A percentile compares a stretch with the other conserved stretches of the same genome.
phyloP scores from a whole-genome alignment of 2,329 filamentous ascomycete species.

The Trichoderma atrobrunneum region DNA sequence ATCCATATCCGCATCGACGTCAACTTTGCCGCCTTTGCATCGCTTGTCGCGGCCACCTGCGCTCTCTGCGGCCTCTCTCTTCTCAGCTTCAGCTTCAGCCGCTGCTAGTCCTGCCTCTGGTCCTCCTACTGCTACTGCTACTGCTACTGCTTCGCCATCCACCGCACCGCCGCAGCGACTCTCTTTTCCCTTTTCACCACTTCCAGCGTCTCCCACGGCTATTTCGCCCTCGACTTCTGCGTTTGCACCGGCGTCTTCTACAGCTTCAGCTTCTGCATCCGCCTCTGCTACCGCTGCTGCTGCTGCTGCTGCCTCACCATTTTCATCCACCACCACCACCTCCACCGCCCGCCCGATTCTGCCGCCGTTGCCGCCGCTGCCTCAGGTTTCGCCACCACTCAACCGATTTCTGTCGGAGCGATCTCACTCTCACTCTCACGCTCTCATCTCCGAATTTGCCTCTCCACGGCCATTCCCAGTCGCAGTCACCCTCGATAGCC shows the following conservation, averaged over 20 bases:
- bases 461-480: neutral
- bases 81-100: neutral
- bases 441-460: neutral
- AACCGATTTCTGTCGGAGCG: constrained; percentile 22
- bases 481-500: neutral
- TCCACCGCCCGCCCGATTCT: constrained; percentile 3
- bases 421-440: neutral
- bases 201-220: neutral
- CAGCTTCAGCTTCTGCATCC: neutral
- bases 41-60: neutral
- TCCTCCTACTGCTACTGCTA: neutral
- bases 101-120: neutral
- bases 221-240: neutral
- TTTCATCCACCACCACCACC: neutral
- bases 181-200: neutral
- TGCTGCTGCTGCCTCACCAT: neutral
- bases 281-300: neutral
- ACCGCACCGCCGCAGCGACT: neutral
- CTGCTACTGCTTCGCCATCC: neutral
- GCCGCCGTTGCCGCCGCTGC: constrained; percentile 14
- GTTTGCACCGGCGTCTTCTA: neutral
- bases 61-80: neutral
- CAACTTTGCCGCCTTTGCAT: neutral
- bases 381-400: constrained; percentile 18
- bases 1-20: neutral